Evolutionary conservation across 2,329 filamentous ascomycete genomes (phyloP), one percentile per base, ranked within the genome.

Genomic region (Pezicula carpinea): DNA sequence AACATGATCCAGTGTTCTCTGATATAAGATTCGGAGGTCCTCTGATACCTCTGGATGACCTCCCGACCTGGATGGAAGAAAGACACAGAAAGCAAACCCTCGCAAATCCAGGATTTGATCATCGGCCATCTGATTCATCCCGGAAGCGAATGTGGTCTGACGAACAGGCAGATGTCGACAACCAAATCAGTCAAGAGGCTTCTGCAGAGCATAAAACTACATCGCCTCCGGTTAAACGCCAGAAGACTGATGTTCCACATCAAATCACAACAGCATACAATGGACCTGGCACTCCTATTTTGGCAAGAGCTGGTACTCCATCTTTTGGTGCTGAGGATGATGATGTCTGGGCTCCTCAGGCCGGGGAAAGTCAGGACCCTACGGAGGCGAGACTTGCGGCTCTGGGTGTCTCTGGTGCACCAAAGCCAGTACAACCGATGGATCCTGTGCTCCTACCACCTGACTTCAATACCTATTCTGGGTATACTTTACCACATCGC

Each of bases 1-100:
- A 69, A 49, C 58, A 66, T 29, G 73, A 77, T 53, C 73, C 73
- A 2, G 67, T 66, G 3, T 76, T 76, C 52, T 42, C 54, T n/a
- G 57, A 60, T 18, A 36, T 50, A 7, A 44, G 50, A 7, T 15
- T 48, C 18, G 49, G 57, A 19, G 52, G 51, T 15, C 47, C 46
- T 7, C 44, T 58, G 7, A 58, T 65, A 42, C 53, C 60, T 10
- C 42, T 64, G 3, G 43, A 56, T 17, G 48, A 59, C 14, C 38
- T 64, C 39, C 46, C 39, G 23, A 40, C 31, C 14, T 61, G 57
- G 59, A 59, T 55, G 43, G 46, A 50, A 42, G 49, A 40, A 22
- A 52, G 54, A 29, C 53, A 60, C 31, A 34, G n/a, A 46, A 32
- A 22, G 26, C 40, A 34, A 14, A 4, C 15, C n/a, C 10, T 14